Evolutionary conservation across 495 filamentous ascomycete species (phyloP).

Genomic region (Penicillium cosmopolitanum): DNA sequence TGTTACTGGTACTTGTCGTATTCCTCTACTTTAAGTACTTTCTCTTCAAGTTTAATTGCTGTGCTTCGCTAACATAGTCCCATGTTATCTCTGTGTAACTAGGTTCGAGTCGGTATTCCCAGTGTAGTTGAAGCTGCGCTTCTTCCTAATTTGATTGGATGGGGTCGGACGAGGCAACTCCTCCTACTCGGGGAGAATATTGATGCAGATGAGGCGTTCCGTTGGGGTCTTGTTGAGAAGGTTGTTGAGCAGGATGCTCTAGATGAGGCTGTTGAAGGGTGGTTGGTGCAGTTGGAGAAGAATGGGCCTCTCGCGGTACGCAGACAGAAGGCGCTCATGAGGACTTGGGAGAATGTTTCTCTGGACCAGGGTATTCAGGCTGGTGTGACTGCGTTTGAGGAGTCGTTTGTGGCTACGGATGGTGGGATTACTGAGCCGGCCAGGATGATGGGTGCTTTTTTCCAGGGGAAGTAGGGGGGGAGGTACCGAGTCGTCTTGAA

Average conservation of each 20-base stretch:
- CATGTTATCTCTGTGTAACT: background rate
- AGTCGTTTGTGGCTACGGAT: slow-evolving; percentile 20
- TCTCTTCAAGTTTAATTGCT: background rate
- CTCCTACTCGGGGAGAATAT: slow-evolving; percentile 32
- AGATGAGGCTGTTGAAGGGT: slow-evolving; percentile 30
- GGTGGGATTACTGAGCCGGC: slow-evolving; percentile 17
- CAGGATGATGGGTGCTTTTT: slow-evolving; percentile 29
- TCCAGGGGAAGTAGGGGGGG: slow-evolving; percentile 10
- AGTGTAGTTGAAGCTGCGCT: slow-evolving; percentile 33
- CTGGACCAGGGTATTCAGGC: slow-evolving; percentile 24
- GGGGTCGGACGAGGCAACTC: slow-evolving; percentile 29
- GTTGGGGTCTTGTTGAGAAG: slow-evolving; percentile 32
- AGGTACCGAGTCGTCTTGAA: background rate
- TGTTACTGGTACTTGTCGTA: background rate
- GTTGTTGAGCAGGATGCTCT: slow-evolving; percentile 22
- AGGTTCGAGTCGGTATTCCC: slow-evolving; percentile 30
- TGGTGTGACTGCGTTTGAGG: slow-evolving; percentile 26
- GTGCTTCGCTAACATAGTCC: background rate
- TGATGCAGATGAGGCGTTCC: slow-evolving; percentile 24
- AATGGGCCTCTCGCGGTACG: slow-evolving; percentile 30
- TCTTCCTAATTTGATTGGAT: slow-evolving; percentile 28
- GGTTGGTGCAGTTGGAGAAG: slow-evolving; percentile 27
- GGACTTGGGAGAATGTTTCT: slow-evolving; percentile 27
- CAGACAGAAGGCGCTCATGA: slow-evolving; percentile 30
- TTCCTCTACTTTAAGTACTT: background rate